Evolutionary conservation across 306 rosid species (phyloP).

Genomic region (Gillenia trifoliata): DNA sequence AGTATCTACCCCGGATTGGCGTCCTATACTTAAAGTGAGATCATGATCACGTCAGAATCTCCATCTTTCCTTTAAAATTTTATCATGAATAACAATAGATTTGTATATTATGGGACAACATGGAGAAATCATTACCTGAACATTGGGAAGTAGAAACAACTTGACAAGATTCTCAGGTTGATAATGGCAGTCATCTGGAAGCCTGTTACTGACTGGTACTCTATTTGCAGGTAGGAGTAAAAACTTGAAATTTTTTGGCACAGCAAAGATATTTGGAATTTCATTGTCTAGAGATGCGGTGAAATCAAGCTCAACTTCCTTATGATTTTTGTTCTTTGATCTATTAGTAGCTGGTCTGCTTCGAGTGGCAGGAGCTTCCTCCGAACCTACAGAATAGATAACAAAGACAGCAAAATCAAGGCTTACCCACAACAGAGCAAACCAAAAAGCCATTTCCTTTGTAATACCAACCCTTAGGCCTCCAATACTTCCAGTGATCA

Average conservation of each 20-base stretch:
- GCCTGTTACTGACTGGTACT: constrained; percentile 1
- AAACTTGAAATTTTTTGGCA: constrained; percentile 10
- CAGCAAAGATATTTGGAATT: constrained; percentile 14
- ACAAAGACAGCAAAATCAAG: neutral
- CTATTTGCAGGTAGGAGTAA: constrained; percentile 15
- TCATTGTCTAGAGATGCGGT: neutral
- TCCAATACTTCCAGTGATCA: constrained; percentile 27
- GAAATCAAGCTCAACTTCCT: constrained; percentile 12
- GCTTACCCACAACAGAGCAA: neutral
- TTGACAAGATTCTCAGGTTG: constrained; percentile 23
- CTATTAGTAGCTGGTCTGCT: neutral
- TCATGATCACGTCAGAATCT: neutral
- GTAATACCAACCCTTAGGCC: constrained; percentile 8
- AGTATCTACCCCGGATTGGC: neutral
- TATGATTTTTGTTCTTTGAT: neutral
- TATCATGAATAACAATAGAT: neutral
- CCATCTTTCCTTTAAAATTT: neutral
- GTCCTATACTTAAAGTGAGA: neutral
- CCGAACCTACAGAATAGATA: constrained; percentile 2
- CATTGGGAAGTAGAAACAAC: constrained; percentile 30
- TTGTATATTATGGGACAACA: neutral
- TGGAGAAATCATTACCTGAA: constrained; percentile 16
- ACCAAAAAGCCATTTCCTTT: neutral
- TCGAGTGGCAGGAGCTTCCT: constrained; percentile 1
- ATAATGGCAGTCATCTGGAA: constrained; percentile 29